Evolutionary conservation across 2,329 filamentous ascomycete genomes (phyloP), one percentile per base, ranked within the genome.

Genomic region (Aureobasidium musti): DNA sequence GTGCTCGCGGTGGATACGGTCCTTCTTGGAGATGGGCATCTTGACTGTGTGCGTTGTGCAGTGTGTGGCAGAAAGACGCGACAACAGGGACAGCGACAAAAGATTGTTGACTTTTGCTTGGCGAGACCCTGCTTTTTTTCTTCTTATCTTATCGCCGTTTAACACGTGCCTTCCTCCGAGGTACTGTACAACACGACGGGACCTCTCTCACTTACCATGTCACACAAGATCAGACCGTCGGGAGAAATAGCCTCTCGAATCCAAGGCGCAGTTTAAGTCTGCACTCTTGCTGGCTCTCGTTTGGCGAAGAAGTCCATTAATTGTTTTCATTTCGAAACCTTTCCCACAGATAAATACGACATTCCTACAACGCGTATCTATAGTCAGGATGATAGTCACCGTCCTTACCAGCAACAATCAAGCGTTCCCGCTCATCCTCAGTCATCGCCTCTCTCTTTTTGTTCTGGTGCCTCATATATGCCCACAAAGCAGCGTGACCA

Each of bases 1-100:
- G 77, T 86, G 83, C 75, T 86, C 83, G 73, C 82, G 82, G 71
- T 80, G 77, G 71, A 83, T 78, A 79, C 84, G 72, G 71, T 79
- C 79, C 73, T 82, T 82, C 76, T 82, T 82, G 66, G 79, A 79
- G 71, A 82, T 81, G 67, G 81, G 80, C 81, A 82, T 82, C 11
- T 30, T 76, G 64, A 26, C 2, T 33, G 7, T 61, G 57, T 14
- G 35, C 14, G 3, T 21, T 47, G 41, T 33, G 10, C 35, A n/a
- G 5, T 49, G 45, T 49, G 45, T 30, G 37, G 8, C 8, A 50
- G 45, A n/a, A 33, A n/a, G n/a, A n/a, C n/a, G n/a, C n/a, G n/a
- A n/a, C n/a, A n/a, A n/a, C n/a, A n/a, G n/a, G n/a, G n/a, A n/a
- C n/a, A n/a, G n/a, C n/a, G n/a, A 57, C 21, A 39, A 54, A 56